A percentile compares a stretch with the other conserved stretches of the same genome.
These are phyloP conservation scores for Metarhizium sp. DNA, from an alignment of 2,329 filamentous ascomycete genomes.

Conservation along the genomic window DNA sequence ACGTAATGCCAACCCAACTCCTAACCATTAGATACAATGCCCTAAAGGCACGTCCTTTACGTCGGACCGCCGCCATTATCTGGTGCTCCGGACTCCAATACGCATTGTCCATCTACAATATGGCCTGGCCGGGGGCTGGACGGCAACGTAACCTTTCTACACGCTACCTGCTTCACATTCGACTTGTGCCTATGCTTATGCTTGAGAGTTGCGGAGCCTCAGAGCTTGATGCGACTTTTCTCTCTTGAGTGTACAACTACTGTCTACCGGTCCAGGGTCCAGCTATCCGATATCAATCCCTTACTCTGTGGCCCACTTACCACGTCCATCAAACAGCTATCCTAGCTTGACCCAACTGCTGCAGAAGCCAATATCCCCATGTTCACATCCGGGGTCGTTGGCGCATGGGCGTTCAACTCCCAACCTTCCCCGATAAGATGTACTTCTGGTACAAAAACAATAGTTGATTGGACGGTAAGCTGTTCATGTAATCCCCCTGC, in stretches of 20 bases:
- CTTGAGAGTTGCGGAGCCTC: background rate
- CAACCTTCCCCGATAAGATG: background rate
- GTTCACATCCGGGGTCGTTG: background rate
- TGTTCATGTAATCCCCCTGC: background rate
- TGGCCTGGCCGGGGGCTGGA: background rate
- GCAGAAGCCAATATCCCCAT: background rate
- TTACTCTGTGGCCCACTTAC: background rate
- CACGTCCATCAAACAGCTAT: slow-evolving; percentile 1
- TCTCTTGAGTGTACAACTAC: slow-evolving; percentile 7
- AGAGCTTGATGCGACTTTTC: slow-evolving; percentile 5
- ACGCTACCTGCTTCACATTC: background rate
- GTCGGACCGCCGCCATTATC: no score
- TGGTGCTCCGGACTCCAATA: background rate
- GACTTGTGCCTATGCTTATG: background rate
- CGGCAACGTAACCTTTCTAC: background rate
- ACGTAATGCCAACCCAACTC: no score
- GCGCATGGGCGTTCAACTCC: background rate
- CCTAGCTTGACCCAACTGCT: slow-evolving; percentile 1
- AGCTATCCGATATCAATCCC: slow-evolving; percentile 1
- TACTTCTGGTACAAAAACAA: background rate
- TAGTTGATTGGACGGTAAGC: background rate
- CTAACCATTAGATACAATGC: no score
- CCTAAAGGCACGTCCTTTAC: no score
- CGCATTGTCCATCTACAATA: background rate
- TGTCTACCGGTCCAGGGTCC: background rate